Evolutionary conservation across 805 yeast genomes (phyloP).

Genomic region (Spencermartinsiella europaea): DNA sequence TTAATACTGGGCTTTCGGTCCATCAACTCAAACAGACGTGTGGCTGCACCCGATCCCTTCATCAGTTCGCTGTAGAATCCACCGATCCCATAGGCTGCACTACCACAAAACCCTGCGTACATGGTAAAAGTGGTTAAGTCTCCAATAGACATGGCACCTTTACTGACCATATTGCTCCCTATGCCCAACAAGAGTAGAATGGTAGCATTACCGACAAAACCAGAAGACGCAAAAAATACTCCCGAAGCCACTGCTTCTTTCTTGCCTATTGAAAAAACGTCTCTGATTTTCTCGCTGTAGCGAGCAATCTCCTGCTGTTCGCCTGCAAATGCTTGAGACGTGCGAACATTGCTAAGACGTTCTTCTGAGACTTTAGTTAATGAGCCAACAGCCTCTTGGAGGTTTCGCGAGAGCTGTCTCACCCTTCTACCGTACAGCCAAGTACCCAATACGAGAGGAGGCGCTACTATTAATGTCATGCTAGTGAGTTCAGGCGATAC

Average conservation of each 20-base stretch:
- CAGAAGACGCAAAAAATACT: slow-evolving; percentile 69
- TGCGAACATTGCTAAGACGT: slow-evolving; percentile 74
- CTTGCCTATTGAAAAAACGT: slow-evolving; percentile 61
- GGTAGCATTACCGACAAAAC: slow-evolving; percentile 77
- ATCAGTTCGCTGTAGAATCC: slow-evolving; percentile 88
- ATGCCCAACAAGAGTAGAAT: slow-evolving; percentile 69
- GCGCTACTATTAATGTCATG: slow-evolving; percentile 73
- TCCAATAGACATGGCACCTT: slow-evolving; percentile 76
- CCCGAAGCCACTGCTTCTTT: slow-evolving; percentile 79
- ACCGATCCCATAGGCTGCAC: slow-evolving; percentile 87
- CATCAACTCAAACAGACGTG: slow-evolving; percentile 80
- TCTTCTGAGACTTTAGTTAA: slow-evolving; percentile 90
- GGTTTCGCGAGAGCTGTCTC: slow-evolving; percentile 62
- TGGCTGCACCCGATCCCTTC: slow-evolving; percentile 97
- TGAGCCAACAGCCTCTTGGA: slow-evolving; percentile 80
- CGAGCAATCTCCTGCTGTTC: slow-evolving; percentile 72
- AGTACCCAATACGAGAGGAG: slow-evolving; percentile 77
- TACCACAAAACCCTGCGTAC: slow-evolving; percentile 91
- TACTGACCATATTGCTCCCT: slow-evolving; percentile 77
- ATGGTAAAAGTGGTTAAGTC: slow-evolving; percentile 89
- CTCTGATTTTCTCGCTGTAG: slow-evolving; percentile 66
- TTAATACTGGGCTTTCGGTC: slow-evolving; percentile 70
- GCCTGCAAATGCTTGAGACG: slow-evolving; percentile 88
- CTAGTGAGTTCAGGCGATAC: slow-evolving; percentile 80
- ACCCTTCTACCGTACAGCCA: slow-evolving; percentile 76